Evolutionary conservation across 2,329 filamentous ascomycete species (phyloP).

Genomic region (Pseudogymnoascus destructans): DNA sequence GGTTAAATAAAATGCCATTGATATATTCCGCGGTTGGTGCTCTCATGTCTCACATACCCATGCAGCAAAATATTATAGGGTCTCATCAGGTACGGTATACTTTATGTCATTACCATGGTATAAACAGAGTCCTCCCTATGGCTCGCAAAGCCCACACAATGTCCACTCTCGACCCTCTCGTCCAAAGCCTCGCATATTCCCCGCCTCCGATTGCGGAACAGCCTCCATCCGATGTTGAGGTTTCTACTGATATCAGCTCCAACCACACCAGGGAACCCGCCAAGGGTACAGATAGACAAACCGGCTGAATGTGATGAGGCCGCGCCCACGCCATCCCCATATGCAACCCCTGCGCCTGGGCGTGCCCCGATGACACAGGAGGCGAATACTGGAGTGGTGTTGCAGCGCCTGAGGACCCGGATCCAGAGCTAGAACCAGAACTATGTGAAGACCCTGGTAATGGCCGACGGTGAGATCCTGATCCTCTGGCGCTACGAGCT

Average conservation of each 20-base stretch:
- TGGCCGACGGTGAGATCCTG: background rate
- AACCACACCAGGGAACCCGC: too few relatives aligned
- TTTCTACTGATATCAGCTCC: background rate
- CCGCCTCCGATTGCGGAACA: background rate
- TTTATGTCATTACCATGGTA: background rate
- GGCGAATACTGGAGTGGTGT: background rate
- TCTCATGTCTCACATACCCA: background rate
- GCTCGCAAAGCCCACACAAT: background rate
- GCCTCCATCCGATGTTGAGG: background rate
- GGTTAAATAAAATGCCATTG: conserved; percentile 6
- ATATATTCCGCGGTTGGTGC: background rate
- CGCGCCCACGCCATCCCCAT: background rate
- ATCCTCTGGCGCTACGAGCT: background rate
- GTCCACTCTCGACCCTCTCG: background rate
- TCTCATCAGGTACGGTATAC: background rate
- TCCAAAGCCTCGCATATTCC: background rate
- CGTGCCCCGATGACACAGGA: background rate
- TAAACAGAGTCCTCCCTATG: background rate
- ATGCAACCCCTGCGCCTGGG: background rate
- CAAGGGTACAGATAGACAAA: background rate
- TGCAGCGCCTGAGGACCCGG: background rate
- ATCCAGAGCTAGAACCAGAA: background rate
- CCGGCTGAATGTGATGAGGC: background rate
- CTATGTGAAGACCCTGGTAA: background rate
- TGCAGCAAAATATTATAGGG: background rate